phyloP scores from a whole-genome alignment of 805 yeast genomes.

The Soucietia sequanensis region DNA sequence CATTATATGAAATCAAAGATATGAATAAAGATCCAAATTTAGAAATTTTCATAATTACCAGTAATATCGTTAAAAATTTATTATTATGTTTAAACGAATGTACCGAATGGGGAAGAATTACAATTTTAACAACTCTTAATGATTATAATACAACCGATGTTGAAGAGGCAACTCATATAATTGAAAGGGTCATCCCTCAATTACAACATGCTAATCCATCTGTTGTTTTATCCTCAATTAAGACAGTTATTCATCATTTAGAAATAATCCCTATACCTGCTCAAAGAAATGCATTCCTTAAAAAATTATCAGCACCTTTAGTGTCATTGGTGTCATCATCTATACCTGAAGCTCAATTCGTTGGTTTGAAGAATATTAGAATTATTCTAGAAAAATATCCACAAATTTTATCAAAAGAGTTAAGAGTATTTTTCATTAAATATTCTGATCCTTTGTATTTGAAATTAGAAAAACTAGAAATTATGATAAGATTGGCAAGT shows the following conservation, averaged over 20 bases:
- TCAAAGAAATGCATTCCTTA: slow-evolving; percentile 46
- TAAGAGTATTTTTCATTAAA: slow-evolving; percentile 87
- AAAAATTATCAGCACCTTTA: slow-evolving; percentile 78
- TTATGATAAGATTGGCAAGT: slow-evolving; percentile 65
- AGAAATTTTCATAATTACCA: slow-evolving; percentile 36
- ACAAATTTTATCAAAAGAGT: slow-evolving; percentile 67
- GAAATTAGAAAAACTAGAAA: slow-evolving; percentile 74
- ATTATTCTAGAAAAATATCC: slow-evolving; percentile 90
- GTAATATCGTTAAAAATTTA: slow-evolving; percentile 54
- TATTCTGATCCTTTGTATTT: slow-evolving; percentile 80
- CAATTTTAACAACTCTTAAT: slow-evolving; percentile 78
- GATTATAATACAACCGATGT: slow-evolving; percentile 59
- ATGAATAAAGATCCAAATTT: slow-evolving; percentile 51
- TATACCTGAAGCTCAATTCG: slow-evolving; percentile 89
- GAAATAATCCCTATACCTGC: slow-evolving; percentile 45
- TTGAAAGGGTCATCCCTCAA: slow-evolving; percentile 91
- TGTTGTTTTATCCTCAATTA: slow-evolving; percentile 83
- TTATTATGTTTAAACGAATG: slow-evolving; percentile 90
- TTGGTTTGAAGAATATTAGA: slow-evolving; percentile 86
- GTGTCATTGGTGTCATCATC: slow-evolving; percentile 85
- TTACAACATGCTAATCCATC: slow-evolving; percentile 96
- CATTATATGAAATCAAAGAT: slow-evolving; percentile 79
- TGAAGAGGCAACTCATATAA: slow-evolving; percentile 76
- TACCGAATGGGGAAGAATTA: slow-evolving; percentile 98
- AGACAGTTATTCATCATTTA: slow-evolving; percentile 71